Evolutionary conservation across 331 rosid genomes (phyloP), one percentile per base, ranked within the genome.

Genomic region (Ulmus americana): DNA sequence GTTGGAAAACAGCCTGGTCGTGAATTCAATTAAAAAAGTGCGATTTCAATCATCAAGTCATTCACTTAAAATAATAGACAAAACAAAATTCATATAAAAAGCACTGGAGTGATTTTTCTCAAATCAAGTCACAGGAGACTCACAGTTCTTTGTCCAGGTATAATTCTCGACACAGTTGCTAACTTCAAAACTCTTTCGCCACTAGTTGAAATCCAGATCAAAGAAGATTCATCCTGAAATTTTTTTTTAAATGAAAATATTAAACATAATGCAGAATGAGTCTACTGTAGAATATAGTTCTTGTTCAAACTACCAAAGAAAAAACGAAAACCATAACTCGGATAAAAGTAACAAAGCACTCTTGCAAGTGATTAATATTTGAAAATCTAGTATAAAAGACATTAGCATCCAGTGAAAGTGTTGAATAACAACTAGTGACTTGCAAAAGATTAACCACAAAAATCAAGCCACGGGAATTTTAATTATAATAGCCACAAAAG

Each of bases 91-190:
- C 5, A 52, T 54, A 76, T 39, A 63, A 14, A 66, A 35, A 46
- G 51, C 50, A 64, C 45, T 12, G 42, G 71, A 47, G 65, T 58
- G 59, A 59, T 69, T 66, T 65, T 47, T 59, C 62, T 63, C 10
- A 55, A 55, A 66, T 54, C 47, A 58, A 70, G 47, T 35, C 63
- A 61, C 42, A 56, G 54, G 73, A 59, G 81, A 73, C 97, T 83
- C 70, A 92, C 98, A 70, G 98, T 92, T 92, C 95, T 85, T 83
- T 92, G 98, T 59, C 98, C 98, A 66, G 98, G 95, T 59, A 92
- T 84, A 75, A 92, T 85, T 85, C 86, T 80, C 45, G 88, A 89
- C 76, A 92, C 87, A 62, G 95, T 82, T 76, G 87, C 90, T 79
- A 92, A 81, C 88, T 89, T 89, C 82, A 92, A 74, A 55, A 63